A percentile compares a stretch with the other conserved stretches of the same genome.
Conservation (phyloP, 1,139 yeast species). For the Yamadazyma trypodendri region DNA sequence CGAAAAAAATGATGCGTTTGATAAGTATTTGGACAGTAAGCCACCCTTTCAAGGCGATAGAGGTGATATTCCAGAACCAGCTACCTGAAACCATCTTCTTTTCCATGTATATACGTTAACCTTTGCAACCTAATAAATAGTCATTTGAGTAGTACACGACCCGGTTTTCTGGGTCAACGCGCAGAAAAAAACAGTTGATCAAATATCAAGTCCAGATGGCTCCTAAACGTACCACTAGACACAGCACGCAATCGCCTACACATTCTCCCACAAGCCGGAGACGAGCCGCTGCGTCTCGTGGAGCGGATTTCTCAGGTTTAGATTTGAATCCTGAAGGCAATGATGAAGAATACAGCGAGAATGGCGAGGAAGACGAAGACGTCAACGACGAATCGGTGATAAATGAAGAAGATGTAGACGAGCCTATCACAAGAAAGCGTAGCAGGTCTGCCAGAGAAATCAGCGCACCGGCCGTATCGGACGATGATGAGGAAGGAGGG, state of each 20-base stretch:
- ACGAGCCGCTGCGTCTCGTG: conserved; percentile 12
- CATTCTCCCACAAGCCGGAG: conserved; percentile 8
- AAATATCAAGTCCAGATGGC: too few species aligned
- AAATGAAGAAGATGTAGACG: conserved; percentile 16
- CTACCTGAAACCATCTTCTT: background rate
- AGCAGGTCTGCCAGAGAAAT: conserved; percentile 16
- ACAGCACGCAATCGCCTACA: conserved; percentile 6
- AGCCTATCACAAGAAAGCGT: conserved; percentile 15
- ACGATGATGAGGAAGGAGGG: conserved; percentile 19
- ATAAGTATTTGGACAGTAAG: conserved; percentile 63
- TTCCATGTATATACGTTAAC: conserved; percentile 7
- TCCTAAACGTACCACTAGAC: conserved; percentile 9
- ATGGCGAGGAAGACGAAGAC: conserved; percentile 12
- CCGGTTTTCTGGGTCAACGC: conserved; percentile 3
- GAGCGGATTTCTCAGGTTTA: conserved; percentile 26
- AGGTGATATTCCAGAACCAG: conserved; percentile 1
- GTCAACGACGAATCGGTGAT: conserved; percentile 6
- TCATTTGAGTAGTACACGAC: background rate
- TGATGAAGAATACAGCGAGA: conserved; percentile 26
- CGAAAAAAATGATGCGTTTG: conserved; percentile 90
- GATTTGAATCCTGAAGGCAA: conserved; percentile 24
- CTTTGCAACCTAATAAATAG: background rate
- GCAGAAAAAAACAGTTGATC: too few species aligned
- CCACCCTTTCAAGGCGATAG: conserved; percentile 23
- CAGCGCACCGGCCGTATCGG: conserved; percentile 17